These are phyloP conservation scores for Aureobasidium sp. DNA, from an alignment of 2,329 filamentous ascomycete species.

Conservation along the genomic window DNA sequence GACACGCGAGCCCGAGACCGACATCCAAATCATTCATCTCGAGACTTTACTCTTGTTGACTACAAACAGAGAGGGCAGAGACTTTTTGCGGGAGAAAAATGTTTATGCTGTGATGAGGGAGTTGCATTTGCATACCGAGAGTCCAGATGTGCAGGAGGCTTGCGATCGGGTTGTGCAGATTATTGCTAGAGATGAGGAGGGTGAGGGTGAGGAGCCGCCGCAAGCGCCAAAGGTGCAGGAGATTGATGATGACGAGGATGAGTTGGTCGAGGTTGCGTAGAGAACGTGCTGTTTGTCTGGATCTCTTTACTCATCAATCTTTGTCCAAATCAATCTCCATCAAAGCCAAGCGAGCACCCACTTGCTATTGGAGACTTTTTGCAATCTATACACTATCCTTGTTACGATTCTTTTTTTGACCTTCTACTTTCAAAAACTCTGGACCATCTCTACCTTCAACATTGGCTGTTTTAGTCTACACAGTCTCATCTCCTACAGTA, in stretches of 20 bases:
- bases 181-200: slow-evolving; percentile 71
- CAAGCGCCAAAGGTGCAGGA: slow-evolving; percentile 38
- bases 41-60: slow-evolving; percentile 82
- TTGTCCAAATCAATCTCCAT: too few species aligned
- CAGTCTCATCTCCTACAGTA: too few species aligned
- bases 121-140: slow-evolving; percentile 67
- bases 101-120: slow-evolving; percentile 89
- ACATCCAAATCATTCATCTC: slow-evolving; percentile 77
- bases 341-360: too few species aligned
- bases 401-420: too few species aligned
- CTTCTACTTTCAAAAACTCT: too few species aligned
- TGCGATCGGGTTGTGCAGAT: slow-evolving; percentile 89
- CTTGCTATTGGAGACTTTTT: too few species aligned
- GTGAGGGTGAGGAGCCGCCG: slow-evolving; percentile 40
- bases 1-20: slow-evolving; percentile 66
- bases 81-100: slow-evolving; percentile 65
- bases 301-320: too few species aligned
- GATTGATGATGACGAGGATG: slow-evolving; percentile 33
- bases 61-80: slow-evolving; percentile 67
- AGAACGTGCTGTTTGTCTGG: too few species aligned
- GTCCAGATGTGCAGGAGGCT: slow-evolving; percentile 74
- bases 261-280: slow-evolving; percentile 34
- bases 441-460: too few species aligned
- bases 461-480: too few species aligned
- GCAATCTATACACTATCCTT: too few species aligned